phyloP scores from a whole-genome alignment of 1,139 yeast species.

The Hanseniaspora sp. region DNA sequence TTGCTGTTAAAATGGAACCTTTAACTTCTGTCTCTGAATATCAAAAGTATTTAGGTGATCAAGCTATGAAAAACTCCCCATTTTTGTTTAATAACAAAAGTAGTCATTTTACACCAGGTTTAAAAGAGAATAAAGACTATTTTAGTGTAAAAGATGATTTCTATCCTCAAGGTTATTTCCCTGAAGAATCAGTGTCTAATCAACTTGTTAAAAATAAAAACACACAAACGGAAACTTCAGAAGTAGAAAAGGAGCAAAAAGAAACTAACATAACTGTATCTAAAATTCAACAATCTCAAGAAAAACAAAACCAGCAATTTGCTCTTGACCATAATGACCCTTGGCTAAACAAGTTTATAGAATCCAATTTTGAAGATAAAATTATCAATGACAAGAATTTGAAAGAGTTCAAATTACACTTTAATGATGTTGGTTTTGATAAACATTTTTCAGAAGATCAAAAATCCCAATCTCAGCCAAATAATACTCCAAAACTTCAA shows the following conservation, averaged over 20 bases:
- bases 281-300: not conserved
- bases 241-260: not conserved
- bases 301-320: conserved; percentile 25
- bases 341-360: conserved; percentile 60
- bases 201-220: not conserved
- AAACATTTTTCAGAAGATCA: conserved; percentile 9
- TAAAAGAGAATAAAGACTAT: conserved; percentile 1
- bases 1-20: not conserved
- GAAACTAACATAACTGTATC: not conserved
- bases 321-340: conserved; percentile 32
- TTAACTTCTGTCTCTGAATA: conserved; percentile 10
- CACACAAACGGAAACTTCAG: not conserved
- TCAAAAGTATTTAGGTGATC: conserved; percentile 13
- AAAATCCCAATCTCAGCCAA: not conserved
- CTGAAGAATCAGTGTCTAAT: not conserved
- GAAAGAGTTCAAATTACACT: conserved; percentile 31
- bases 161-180: conserved; percentile 11
- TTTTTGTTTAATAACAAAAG: not conserved
- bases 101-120: conserved; percentile 1
- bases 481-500: not conserved
- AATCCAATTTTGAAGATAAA: conserved; percentile 45
- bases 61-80: conserved; percentile 13
- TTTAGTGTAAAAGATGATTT: conserved; percentile 14
- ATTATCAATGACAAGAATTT: conserved; percentile 5
- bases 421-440: conserved; percentile 50